phyloP scores from a whole-genome alignment of 495 filamentous ascomycete genomes.

The Penicillium goetzii region DNA sequence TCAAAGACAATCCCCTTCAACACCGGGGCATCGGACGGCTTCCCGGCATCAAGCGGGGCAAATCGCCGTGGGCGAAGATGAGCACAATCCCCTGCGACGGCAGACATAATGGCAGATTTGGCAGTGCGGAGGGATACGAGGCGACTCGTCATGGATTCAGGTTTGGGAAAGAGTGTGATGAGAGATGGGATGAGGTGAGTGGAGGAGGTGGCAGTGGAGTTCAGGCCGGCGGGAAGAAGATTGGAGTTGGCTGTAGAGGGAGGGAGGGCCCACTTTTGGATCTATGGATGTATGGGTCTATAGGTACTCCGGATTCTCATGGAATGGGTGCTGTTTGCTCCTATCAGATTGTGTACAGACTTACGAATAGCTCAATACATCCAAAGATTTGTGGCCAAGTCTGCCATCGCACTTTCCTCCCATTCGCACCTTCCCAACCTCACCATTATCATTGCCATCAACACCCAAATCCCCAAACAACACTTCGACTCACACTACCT shows the following conservation, averaged over 20 bases:
- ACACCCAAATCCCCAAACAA: too few relatives aligned
- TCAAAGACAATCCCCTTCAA: slow-evolving; percentile 90
- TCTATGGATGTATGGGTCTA: slow-evolving; percentile 1
- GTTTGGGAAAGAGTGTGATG: slow-evolving; percentile 8
- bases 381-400: too few relatives aligned
- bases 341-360: too few relatives aligned
- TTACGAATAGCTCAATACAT: too few relatives aligned
- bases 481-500: too few relatives aligned
- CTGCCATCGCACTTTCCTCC: slow-evolving; percentile 5
- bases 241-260: neutral
- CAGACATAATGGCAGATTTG: slow-evolving; percentile 36
- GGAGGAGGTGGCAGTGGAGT: neutral
- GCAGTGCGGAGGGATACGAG: slow-evolving; percentile 3
- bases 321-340: neutral
- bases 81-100: slow-evolving; percentile 18
- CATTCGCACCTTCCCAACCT: neutral
- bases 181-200: slow-evolving; percentile 10
- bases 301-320: neutral
- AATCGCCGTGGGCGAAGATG: slow-evolving; percentile 51
- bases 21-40: slow-evolving; percentile 48
- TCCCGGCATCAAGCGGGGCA: slow-evolving; percentile 55
- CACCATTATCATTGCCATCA: too few relatives aligned
- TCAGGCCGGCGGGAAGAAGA: neutral
- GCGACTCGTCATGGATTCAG: slow-evolving; percentile 21
- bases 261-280: neutral